Conservation (phyloP, 768 basidiomycete species). For the Ramaria rubella region DNA sequence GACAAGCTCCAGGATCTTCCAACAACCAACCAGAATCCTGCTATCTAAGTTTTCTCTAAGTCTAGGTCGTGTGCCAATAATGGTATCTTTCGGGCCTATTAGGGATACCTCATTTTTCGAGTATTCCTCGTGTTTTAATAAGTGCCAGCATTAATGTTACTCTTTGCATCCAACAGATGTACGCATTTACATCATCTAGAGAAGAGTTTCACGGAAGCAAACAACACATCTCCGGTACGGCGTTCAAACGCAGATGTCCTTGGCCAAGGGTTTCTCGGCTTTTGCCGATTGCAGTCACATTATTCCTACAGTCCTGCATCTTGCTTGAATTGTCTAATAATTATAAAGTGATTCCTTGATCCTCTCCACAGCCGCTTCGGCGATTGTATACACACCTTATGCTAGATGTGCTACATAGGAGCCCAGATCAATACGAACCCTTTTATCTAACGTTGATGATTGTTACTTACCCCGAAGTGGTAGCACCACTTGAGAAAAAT, state of each 20-base stretch:
- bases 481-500: conserved; percentile 60
- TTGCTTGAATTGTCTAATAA: not conserved
- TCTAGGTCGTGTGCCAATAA: no score
- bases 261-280: no score
- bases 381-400: not conserved
- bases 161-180: no score
- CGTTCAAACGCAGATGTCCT: no score
- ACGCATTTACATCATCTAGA: not conserved
- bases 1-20: no score
- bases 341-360: not conserved
- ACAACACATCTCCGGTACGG: not conserved
- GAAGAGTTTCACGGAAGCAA: not conserved
- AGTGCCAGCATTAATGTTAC: no score
- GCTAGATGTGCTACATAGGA: not conserved
- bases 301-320: not conserved
- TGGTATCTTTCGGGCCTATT: no score
- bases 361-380: not conserved
- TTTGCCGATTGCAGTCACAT: no score
- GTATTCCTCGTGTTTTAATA: no score
- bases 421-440: not conserved
- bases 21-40: no score
- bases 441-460: not conserved
- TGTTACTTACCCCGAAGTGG: conserved; percentile 61
- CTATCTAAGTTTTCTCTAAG: no score
- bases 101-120: no score